These are phyloP conservation scores for Aspergillus felis DNA, from an alignment of 2,329 filamentous ascomycete species.

Conservation along the genomic window DNA sequence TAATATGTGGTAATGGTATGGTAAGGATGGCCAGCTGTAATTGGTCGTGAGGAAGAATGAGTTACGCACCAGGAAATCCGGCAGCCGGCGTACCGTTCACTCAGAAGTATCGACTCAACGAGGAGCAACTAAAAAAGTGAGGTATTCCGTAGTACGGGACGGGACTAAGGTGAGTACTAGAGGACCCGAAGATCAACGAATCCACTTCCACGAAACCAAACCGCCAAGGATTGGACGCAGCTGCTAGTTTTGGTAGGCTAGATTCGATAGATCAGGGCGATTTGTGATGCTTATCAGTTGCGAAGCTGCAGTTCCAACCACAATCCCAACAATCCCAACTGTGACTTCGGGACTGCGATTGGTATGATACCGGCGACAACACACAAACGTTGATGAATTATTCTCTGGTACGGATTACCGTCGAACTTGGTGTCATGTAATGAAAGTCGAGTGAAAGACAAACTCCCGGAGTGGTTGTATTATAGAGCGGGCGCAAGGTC, in stretches of 20 bases:
- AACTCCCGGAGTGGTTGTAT: background rate
- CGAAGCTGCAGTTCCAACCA: background rate
- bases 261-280: background rate
- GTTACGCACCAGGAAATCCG: background rate
- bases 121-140: background rate
- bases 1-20: background rate
- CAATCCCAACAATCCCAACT: background rate
- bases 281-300: background rate
- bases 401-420: background rate
- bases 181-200: background rate
- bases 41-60: background rate
- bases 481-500: background rate
- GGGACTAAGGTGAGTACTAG: background rate
- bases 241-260: background rate
- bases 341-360: background rate
- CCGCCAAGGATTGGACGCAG: background rate
- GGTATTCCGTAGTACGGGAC: background rate
- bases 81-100: background rate
- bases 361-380: background rate
- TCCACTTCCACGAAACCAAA: background rate
- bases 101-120: background rate
- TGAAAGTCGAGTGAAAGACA: background rate
- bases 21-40: background rate
- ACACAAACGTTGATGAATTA: background rate
- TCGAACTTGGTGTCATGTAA: background rate